Conservation (phyloP, 345 rosid genomes). For the Trapa bicornis region DNA sequence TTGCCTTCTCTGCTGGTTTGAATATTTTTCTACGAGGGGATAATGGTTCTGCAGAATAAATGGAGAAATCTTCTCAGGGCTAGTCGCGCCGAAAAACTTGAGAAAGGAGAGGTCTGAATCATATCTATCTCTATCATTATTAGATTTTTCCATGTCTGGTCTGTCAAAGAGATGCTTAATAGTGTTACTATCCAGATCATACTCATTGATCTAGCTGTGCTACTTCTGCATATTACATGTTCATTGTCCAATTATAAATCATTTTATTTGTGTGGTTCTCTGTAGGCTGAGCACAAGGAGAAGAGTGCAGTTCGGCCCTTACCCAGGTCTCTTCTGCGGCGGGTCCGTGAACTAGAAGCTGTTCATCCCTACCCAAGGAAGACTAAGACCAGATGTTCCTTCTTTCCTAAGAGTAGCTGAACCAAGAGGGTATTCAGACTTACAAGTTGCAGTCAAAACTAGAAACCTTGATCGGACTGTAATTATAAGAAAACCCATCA, state of each 20-base stretch:
- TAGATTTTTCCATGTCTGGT: too few relatives aligned
- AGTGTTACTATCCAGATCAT: too few relatives aligned
- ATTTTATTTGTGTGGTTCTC: too few relatives aligned
- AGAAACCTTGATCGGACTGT: not conserved
- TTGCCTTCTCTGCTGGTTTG: not conserved
- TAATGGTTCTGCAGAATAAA: slow-evolving; percentile 50
- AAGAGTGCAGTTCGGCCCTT: too few relatives aligned
- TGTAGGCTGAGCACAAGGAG: too few relatives aligned
- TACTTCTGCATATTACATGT: not conserved
- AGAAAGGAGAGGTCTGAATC: slow-evolving; percentile 38
- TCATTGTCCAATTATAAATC: too few relatives aligned
- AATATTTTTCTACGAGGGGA: not conserved
- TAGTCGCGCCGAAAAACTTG: slow-evolving; percentile 25
- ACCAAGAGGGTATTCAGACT: not conserved
- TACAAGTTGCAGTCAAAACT: not conserved
- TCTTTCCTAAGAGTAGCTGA: slow-evolving; percentile 7
- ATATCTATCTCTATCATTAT: not conserved
- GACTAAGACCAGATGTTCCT: too few relatives aligned
- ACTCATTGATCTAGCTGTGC: not conserved
- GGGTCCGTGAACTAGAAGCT: too few relatives aligned
- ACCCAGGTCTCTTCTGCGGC: too few relatives aligned
- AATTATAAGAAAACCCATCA: slow-evolving; percentile 7
- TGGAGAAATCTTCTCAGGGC: slow-evolving; percentile 90
- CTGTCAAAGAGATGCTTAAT: too few relatives aligned
- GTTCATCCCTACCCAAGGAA: too few relatives aligned